A percentile compares a stretch with the other conserved stretches of the same genome.
phyloP scores from a whole-genome alignment of 2,329 filamentous ascomycete species.

The Rhexocercosporidium sp. region DNA sequence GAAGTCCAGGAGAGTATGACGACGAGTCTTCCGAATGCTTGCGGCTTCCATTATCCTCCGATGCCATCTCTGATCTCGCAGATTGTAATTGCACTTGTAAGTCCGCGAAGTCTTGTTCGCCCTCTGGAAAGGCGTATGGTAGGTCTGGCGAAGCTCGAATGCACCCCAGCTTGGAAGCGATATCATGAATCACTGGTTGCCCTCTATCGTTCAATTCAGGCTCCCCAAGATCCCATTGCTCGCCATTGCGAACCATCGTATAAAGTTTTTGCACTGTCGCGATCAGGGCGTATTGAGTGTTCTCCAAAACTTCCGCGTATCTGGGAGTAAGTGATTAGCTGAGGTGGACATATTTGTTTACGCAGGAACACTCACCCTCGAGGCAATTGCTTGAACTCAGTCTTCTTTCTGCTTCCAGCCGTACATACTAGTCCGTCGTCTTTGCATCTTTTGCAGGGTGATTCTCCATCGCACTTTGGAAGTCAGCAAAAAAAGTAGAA shows the following conservation, averaged over 20 bases:
- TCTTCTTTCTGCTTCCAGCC: conserved; percentile 67
- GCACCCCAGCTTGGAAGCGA: conserved; percentile 67
- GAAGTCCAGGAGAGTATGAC: conserved; percentile 30
- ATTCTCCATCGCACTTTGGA: conserved; percentile 66
- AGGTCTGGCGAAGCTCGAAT: conserved; percentile 65
- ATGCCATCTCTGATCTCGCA: conserved; percentile 28
- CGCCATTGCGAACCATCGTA: conserved; percentile 63
- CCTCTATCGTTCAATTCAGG: conserved; percentile 67
- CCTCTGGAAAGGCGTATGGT: conserved; percentile 65
- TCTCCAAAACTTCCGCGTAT: conserved; percentile 68
- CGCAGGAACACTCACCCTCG: conserved; percentile 54
- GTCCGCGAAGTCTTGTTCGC: conserved; percentile 61
- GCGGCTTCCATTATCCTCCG: conserved; percentile 30
- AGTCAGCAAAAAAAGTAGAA: conserved; percentile 18
- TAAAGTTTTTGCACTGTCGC: conserved; percentile 70
- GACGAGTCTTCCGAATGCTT: conserved; percentile 31
- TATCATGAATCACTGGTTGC: conserved; percentile 68
- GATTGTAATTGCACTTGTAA: conserved; percentile 59
- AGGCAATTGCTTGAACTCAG: conserved; percentile 70
- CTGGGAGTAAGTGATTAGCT: conserved; percentile 42
- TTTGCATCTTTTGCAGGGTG: conserved; percentile 70
- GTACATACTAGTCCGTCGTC: conserved; percentile 69
- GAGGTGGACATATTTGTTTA: not conserved
- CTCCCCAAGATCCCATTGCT: conserved; percentile 66
- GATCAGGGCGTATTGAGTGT: conserved; percentile 68